Evolutionary conservation across 176 grass and related monocot genomes (phyloP).

Genomic region (Thinopyrum elongatum): DNA sequence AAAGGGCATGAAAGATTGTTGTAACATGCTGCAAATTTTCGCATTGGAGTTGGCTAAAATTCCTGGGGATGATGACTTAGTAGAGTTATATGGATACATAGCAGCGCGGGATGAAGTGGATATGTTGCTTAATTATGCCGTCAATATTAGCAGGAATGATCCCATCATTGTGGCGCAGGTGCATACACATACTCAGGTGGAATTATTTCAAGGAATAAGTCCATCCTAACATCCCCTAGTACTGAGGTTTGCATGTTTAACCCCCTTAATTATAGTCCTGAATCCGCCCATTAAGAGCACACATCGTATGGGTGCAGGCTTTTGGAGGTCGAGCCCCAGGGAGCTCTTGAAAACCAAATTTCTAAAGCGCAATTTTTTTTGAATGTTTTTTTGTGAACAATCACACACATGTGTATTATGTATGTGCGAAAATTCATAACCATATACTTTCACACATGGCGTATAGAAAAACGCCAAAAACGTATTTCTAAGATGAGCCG

Average conservation of each 20-base stretch:
- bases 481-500: too few species aligned
- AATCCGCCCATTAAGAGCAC: too few species aligned
- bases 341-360: too few species aligned
- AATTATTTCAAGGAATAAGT: not conserved
- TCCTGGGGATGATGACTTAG: not conserved
- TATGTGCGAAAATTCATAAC: too few species aligned
- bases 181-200: not conserved
- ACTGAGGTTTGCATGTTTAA: not conserved
- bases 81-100: slow-evolving; percentile 5
- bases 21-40: not conserved
- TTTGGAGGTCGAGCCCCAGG: too few species aligned
- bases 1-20: not conserved
- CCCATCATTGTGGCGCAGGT: not conserved
- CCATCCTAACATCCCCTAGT: not conserved
- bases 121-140: not conserved
- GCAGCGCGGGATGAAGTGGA: not conserved
- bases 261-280: too few species aligned
- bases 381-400: too few species aligned
- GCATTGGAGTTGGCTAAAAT: not conserved
- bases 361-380: too few species aligned
- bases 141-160: slow-evolving; percentile 3
- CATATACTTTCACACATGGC: too few species aligned
- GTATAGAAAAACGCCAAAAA: too few species aligned
- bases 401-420: too few species aligned
- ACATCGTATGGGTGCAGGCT: too few species aligned